Evolutionary conservation across 352 stramenopile genomes (phyloP).

Genomic region (Pythium rishiriense): DNA sequence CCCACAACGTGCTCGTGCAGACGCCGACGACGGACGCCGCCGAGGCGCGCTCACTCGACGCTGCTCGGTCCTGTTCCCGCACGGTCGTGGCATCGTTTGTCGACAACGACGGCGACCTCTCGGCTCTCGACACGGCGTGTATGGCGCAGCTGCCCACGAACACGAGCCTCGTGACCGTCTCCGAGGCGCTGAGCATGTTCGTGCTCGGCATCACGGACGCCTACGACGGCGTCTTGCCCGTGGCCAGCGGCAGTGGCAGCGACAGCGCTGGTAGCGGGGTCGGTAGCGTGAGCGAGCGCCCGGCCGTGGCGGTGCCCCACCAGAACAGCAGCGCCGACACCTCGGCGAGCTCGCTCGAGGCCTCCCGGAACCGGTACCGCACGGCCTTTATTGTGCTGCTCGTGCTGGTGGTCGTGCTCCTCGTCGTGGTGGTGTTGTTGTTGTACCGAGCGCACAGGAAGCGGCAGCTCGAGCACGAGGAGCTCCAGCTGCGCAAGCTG

Average conservation of each 20-base stretch:
- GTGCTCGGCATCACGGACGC: conserved; percentile 51
- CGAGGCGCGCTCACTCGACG: conserved; percentile 18
- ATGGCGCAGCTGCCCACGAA: conserved; percentile 32
- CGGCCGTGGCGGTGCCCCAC: neutral
- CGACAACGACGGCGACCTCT: conserved; percentile 40
- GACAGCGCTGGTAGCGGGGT: neutral
- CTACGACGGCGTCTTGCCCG: conserved; percentile 40
- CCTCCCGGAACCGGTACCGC: conserved; percentile 16
- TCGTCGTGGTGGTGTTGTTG: conserved; percentile 12
- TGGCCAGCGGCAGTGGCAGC: neutral
- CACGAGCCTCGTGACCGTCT: conserved; percentile 40
- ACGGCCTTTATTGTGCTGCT: conserved; percentile 26
- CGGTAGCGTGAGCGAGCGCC: neutral
- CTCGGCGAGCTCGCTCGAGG: neutral
- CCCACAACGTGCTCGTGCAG: conserved; percentile 46
- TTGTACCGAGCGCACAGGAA: conserved; percentile 20
- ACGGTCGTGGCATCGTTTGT: conserved; percentile 66
- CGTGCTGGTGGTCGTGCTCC: conserved; percentile 18
- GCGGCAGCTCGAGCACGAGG: conserved; percentile 19
- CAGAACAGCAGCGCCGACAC: neutral
- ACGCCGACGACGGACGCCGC: conserved; percentile 6
- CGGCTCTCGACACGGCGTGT: conserved; percentile 55
- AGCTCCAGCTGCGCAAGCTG: conserved; percentile 22
- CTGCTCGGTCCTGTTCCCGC: conserved; percentile 45
- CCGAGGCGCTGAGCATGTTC: conserved; percentile 30